These are phyloP conservation scores for Penicillium sp. DNA, from an alignment of 2,329 filamentous ascomycete species.

Conservation along the genomic window DNA sequence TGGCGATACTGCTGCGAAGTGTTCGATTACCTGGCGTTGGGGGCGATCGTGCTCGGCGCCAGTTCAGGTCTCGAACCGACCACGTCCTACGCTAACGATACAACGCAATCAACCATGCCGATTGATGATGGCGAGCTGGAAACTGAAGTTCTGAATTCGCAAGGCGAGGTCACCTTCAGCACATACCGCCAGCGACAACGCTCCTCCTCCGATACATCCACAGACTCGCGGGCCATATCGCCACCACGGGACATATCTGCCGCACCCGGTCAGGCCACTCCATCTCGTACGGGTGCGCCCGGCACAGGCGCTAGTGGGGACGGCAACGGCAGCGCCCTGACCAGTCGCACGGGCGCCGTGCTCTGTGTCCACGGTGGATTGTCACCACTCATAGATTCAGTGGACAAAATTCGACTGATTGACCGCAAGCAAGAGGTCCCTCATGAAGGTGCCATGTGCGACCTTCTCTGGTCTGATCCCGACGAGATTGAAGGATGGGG, in stretches of 20 bases:
- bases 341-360: conserved; percentile 71
- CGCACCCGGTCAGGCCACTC: conserved; percentile 39
- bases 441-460: conserved; percentile 98
- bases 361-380: conserved; percentile 94
- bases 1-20: conserved; percentile 98
- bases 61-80: conserved; percentile 63
- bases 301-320: conserved; percentile 75
- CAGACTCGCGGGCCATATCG: conserved; percentile 38
- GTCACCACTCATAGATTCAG: conserved; percentile 83
- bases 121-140: conserved; percentile 72
- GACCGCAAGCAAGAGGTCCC: conserved; percentile 98
- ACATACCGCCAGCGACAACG: conserved; percentile 37
- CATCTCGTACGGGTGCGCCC: conserved; percentile 65
- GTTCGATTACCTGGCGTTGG: conserved; percentile 92
- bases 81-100: conserved; percentile 44
- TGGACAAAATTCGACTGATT: conserved; percentile 92
- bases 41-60: conserved; percentile 86
- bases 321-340: conserved; percentile 51
- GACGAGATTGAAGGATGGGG: conserved; percentile 99
- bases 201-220: conserved; percentile 33
- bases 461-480: conserved; percentile 95
- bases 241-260: conserved; percentile 45
- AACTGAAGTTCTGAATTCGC: conserved; percentile 87
- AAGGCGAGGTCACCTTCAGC: conserved; percentile 70
- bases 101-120: conserved; percentile 52